These are phyloP conservation scores for Hypoxylon sp. DNA, from an alignment of 2,329 filamentous ascomycete genomes.

Conservation along the genomic window DNA sequence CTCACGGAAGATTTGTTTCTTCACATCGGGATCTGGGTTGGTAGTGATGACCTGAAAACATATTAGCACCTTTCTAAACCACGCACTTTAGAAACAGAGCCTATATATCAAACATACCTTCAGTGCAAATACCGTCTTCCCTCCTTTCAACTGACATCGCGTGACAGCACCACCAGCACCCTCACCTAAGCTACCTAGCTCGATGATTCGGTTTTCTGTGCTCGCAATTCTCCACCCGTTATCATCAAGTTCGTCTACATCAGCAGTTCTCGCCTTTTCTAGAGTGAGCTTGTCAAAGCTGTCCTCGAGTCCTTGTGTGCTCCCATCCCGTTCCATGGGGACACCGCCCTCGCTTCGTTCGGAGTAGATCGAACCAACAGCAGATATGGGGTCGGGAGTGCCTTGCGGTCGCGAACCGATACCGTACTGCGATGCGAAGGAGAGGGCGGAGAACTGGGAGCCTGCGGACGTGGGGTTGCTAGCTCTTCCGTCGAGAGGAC, in stretches of 20 bases:
- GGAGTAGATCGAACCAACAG: conserved; percentile 85
- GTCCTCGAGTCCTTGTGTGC: conserved; percentile 77
- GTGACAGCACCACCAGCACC: conserved; percentile 96
- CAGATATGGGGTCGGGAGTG: conserved; percentile 85
- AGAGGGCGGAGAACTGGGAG: conserved; percentile 85
- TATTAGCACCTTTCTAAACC: conserved; percentile 36
- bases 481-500: conserved; percentile 74
- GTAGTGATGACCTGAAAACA: conserved; percentile 88
- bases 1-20: conserved; percentile 97
- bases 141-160: conserved; percentile 85
- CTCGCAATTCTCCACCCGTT: conserved; percentile 95
- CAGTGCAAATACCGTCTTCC: conserved; percentile 93
- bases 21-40: conserved; percentile 96
- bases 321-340: conserved; percentile 84
- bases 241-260: conserved; percentile 95
- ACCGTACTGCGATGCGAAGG: conserved; percentile 77
- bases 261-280: conserved; percentile 82
- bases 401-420: conserved; percentile 72
- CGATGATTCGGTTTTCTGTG: conserved; percentile 84
- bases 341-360: conserved; percentile 78
- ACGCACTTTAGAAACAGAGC: not conserved
- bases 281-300: conserved; percentile 79
- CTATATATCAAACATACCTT: conserved; percentile 69
- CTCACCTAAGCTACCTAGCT: conserved; percentile 90
- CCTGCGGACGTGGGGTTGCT: conserved; percentile 87